Evolutionary conservation across 2,329 filamentous ascomycete genomes (phyloP), one percentile per base, ranked within the genome.

Genomic region (Aureobasidium uvarum): DNA sequence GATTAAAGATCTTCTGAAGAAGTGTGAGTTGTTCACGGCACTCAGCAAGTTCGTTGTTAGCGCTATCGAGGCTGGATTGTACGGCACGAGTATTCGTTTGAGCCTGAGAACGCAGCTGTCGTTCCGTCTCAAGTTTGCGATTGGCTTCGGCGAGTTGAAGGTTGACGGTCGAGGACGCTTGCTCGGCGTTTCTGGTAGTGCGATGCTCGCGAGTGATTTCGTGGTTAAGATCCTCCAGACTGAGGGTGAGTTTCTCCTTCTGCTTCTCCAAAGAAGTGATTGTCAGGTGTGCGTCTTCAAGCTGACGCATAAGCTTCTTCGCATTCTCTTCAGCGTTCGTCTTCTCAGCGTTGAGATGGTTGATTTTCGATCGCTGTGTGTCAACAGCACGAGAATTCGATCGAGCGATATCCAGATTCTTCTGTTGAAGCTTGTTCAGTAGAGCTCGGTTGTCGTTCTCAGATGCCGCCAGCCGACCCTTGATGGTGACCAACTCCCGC

Each of bases 341-440:
- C 78, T 96, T 98, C 73, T 97, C 94, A 18, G 88, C 85, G 69
- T 94, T 92, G 33, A 97, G 80, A 66, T 88, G 86, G 45, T 85
- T 77, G 55, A 97, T 81, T 70, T 95, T 90, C 2, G 88, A 84
- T 43, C 93, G 88, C 54, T 92, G 91, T 38, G 87, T 90, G 71
- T 98, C 94, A 67, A 86, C 92, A 36, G 90, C 94, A 66, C 89
- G 89, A 5, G 93, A 96, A 67, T 86, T 91, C 0, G 94, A 95
- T 52, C 95, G 86, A 46, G 94, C 94, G 75, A 99, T 96, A 74
- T 99, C 94, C 7, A 99, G 84, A 36, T 96, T 95, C 81, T 98
- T 98, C 73, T 98, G 94, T 73, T 98, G 94, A 20, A 99, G 84
- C 77, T 98, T 98, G 80, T 97, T 98, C 69, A 98, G 84, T n/a